Evolutionary conservation across 495 filamentous ascomycete species (phyloP).

Genomic region (Penicillium maclennaniae): DNA sequence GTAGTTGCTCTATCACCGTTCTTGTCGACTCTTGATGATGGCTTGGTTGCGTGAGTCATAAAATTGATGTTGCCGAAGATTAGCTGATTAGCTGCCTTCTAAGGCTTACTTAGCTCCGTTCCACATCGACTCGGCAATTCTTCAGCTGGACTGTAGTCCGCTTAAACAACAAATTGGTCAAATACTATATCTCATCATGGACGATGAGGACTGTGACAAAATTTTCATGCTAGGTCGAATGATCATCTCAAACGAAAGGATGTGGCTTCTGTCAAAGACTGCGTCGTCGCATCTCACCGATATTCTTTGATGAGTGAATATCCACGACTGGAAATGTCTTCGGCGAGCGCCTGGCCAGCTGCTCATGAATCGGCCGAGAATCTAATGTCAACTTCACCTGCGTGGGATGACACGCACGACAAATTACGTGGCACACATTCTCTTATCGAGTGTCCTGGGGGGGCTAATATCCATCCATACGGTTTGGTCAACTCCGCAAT

Average conservation of each 20-base stretch:
- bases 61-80: neutral
- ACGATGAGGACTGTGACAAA: no score
- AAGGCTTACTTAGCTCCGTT: no score
- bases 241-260: no score
- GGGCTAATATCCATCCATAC: neutral
- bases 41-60: neutral
- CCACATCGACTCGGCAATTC: no score
- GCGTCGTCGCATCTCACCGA: no score
- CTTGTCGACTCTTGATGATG: neutral
- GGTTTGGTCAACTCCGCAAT: constrained; percentile 7
- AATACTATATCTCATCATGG: no score
- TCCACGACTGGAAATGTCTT: no score
- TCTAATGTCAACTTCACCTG: neutral
- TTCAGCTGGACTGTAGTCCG: no score
- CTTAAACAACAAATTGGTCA: no score
- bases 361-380: constrained; percentile 7
- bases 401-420: neutral
- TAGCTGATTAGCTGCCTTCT: neutral
- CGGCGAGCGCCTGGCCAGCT: neutral
- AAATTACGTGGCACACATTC: neutral
- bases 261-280: no score
- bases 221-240: no score
- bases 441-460: neutral
- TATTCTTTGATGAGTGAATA: no score
- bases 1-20: neutral